Evolutionary conservation across 2,329 filamentous ascomycete species (phyloP), one percentile per base, ranked within the genome.

Genomic region (Aspergillus pseudotamarii): DNA sequence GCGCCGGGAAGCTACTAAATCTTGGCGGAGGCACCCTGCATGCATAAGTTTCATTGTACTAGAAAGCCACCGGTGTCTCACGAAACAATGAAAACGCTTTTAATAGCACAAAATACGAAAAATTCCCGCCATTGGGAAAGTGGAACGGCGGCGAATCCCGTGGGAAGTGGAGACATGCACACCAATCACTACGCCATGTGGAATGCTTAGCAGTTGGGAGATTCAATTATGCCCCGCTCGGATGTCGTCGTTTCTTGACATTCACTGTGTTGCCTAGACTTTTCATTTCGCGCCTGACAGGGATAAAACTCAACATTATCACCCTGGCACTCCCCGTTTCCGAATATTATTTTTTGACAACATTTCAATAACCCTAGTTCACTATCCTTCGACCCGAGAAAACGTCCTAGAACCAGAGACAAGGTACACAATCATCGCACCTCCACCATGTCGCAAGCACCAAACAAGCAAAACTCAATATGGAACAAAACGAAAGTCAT

Each of bases 401-500:
- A 16, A 28, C 32, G 4, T 14, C 50, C 14, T 1, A 32, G 4
- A 34, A 53, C 12, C 2, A 16, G 8, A 26, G n/a, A 46, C n/a
- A 23, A 14, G 10, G n/a, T 45, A 46, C n/a, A 46, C n/a, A 23
- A 45, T 11, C 6, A 6, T 23, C 23, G 26, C 26, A 32, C 19
- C 23, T 30, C 23, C 45, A 53, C 46, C 30, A 62, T 62, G 60
- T 58, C 60, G 5, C 60, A 62, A 58, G 36, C 54, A 23, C 28
- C 45, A 19, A 28, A 16, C 26, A 58, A 23, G 23, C 11, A 48
- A 46, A 46, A 11, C 41, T 58, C 57, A 2, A 51, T 62, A 53
- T 62, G 60, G 60, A 50, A 41, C 30, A 62, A 63, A 43, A 83
- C 84, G 21, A 84, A 83, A 66, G 75, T 77, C 10, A 78, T 78